Conservation (phyloP, 1,284 basidiomycete genomes). For the Ganoderma lingzhi region DNA sequence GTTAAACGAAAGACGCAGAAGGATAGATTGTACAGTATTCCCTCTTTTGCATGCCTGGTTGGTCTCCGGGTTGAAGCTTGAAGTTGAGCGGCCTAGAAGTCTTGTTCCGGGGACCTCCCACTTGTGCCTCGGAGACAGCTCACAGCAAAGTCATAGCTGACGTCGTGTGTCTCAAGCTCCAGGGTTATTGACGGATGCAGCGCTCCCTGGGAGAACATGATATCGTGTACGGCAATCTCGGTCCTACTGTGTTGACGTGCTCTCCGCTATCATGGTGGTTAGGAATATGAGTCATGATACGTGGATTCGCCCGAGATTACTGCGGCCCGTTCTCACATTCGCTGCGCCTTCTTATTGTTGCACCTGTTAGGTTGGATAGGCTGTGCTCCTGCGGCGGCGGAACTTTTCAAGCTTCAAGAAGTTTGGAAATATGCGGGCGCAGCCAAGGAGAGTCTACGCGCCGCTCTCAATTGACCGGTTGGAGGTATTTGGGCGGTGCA, state of each 20-base stretch:
- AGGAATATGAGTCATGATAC: not conserved
- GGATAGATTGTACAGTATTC: not conserved
- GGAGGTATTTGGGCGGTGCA: not conserved
- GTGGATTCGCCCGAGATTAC: constrained; percentile 3
- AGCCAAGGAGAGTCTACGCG: not conserved
- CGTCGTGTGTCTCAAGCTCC: not conserved
- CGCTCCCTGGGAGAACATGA: not conserved
- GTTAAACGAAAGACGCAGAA: not conserved
- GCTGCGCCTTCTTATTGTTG: not conserved
- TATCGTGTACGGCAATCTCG: not conserved
- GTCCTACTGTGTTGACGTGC: not conserved
- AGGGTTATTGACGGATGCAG: not conserved
- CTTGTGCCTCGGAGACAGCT: not conserved
- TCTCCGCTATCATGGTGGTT: not conserved
- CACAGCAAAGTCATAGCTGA: not conserved
- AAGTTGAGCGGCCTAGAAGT: not conserved
- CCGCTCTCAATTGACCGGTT: not conserved
- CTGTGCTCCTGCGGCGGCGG: not conserved
- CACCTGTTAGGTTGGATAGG: not conserved
- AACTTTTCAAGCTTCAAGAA: not conserved
- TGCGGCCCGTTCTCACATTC: not conserved
- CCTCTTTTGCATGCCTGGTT: not conserved
- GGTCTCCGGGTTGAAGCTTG: not conserved
- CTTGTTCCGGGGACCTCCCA: not conserved
- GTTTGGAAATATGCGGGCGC: not conserved